Evolutionary conservation across 768 basidiomycete genomes (phyloP).

Genomic region (Russula sp.): DNA sequence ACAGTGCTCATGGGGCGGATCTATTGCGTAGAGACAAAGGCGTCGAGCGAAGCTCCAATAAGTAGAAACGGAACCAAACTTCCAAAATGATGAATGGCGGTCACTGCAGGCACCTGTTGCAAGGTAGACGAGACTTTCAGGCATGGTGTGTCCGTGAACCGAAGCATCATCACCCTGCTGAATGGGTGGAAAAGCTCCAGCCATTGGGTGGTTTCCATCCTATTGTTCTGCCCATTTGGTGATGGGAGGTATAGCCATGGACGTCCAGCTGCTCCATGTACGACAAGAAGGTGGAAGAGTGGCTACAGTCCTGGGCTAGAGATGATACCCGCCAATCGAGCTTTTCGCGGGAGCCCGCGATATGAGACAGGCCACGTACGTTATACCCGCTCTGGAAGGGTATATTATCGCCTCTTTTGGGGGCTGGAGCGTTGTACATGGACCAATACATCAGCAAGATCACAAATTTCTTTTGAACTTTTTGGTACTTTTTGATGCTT

Average conservation of each 20-base stretch:
- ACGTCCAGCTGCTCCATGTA: neutral
- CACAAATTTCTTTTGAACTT: no score
- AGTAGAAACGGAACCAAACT: no score
- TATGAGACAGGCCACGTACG: neutral
- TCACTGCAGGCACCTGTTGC: neutral
- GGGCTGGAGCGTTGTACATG: neutral
- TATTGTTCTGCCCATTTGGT: neutral
- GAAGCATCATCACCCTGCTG: neutral
- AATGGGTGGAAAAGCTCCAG: neutral
- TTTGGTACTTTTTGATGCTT: no score
- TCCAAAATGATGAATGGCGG: neutral
- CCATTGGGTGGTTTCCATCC: neutral
- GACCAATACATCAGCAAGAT: no score
- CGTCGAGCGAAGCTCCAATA: no score
- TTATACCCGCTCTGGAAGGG: neutral
- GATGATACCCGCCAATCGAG: neutral
- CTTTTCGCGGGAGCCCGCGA: neutral
- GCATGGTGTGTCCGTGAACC: neutral
- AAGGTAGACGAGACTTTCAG: neutral
- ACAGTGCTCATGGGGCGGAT: no score
- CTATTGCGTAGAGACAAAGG: no score
- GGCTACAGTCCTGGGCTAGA: neutral
- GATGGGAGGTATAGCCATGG: neutral
- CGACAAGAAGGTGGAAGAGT: neutral
- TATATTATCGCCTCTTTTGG: neutral